Evolutionary conservation across 2,329 filamentous ascomycete species (phyloP), one percentile per base, ranked within the genome.

Genomic region (Grosmannia huntii): DNA sequence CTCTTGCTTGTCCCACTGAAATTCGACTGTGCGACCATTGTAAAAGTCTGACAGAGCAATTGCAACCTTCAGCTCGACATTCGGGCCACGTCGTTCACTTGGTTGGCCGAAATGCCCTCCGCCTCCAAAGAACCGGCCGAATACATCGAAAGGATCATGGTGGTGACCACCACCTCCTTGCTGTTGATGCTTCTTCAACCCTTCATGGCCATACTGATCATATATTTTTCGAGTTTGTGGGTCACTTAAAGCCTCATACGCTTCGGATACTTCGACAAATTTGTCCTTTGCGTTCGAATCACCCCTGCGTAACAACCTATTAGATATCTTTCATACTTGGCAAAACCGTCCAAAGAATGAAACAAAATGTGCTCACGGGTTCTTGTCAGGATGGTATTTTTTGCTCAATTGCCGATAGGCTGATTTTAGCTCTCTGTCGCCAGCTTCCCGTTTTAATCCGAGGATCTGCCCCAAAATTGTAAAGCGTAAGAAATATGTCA

Each of bases 351-450:
- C 41, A n/a, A 44, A 19, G 11, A 49, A 14, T 49, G 14, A 28
- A 21, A n/a, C n/a, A n/a, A 28, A 51, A 36, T 16, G 48, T 23
- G 75, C 87, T 66, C 81, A 94, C 86, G 92, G 90, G 67, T 97
- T 97, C 81, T 99, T 99, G 73, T 99, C 94, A 4, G 94, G 94
- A 69, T 99, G 94, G 71, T 82, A 96, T 71, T 95, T 95, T 73
- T 97, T 97, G 76, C 89, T 95, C 12, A 99, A 78, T 60, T 84
- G 85, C 60, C 91, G 84, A 73, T 99, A 99, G 25, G 94, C 91
- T 52, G 88, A 87, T 73, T 99, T 99, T 69, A 99, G 86, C 66
- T 97, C 87, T 67, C 85, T 85, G 57, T 96, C 90, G 53, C 83
- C 85, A 19, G 92, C 92, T 60, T 85, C 78, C 67, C 83, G 90